These are phyloP conservation scores for Chlamydomonas asymmetrica DNA, from an alignment of 139 green algal species.

Conservation along the genomic window DNA sequence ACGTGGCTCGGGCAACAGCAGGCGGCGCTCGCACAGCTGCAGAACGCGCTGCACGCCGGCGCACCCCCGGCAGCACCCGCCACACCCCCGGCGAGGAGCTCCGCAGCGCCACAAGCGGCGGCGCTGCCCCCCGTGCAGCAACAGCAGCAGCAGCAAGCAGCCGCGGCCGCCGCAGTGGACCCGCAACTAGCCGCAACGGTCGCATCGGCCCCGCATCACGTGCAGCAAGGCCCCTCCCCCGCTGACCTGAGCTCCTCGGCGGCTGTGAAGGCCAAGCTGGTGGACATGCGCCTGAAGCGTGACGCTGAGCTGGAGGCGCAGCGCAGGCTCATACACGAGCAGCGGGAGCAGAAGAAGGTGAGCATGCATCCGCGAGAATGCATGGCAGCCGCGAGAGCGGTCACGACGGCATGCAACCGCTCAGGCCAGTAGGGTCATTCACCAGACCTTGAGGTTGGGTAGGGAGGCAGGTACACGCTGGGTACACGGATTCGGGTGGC, in stretches of 20 bases:
- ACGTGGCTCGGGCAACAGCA: conserved; percentile 39
- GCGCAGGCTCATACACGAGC: conserved; percentile 42
- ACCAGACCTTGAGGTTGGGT: no score
- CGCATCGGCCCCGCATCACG: no score
- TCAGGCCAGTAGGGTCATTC: no score
- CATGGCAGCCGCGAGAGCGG: no score
- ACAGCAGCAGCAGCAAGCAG: conserved; percentile 21
- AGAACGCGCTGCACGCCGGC: conserved; percentile 16
- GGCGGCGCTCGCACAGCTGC: conserved; percentile 31
- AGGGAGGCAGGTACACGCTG: no score
- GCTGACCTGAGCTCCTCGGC: no score
- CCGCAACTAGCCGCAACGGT: no score
- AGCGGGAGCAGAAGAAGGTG: conserved; percentile 35
- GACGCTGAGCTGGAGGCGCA: conserved; percentile 51
- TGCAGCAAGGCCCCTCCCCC: background rate
- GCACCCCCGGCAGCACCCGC: background rate
- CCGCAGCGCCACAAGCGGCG: background rate
- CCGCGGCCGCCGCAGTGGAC: no score
- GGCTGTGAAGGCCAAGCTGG: conserved; percentile 30
- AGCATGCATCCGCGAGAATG: no score
- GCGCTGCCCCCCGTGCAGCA: background rate
- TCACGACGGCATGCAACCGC: no score
- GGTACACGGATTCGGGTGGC: no score
- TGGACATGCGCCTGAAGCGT: conserved; percentile 14
- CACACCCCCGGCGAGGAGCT: background rate